A percentile compares a stretch with the other conserved stretches of the same genome.
Evolutionary conservation across 1,284 basidiomycete genomes (phyloP).

Genomic region (Athelia psychrophila): DNA sequence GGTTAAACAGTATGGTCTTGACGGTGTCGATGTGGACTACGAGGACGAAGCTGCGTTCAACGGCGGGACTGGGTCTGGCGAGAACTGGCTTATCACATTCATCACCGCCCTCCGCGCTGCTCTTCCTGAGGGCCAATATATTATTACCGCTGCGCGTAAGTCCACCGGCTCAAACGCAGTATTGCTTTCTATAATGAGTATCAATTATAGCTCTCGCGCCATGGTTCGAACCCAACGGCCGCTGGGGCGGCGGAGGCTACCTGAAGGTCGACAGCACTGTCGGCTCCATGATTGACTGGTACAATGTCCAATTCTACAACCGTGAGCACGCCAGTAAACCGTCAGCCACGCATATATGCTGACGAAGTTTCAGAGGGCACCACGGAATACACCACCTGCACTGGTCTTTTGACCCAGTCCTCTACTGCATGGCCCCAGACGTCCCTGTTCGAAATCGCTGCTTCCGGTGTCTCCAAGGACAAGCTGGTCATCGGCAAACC

Average conservation of each 20-base stretch:
- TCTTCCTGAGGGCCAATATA: too few species aligned
- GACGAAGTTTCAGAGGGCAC: constrained; percentile 33
- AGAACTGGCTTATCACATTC: too few species aligned
- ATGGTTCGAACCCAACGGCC: too few species aligned
- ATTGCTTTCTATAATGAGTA: too few species aligned
- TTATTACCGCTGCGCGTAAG: too few species aligned
- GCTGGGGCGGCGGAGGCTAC: constrained; percentile 12
- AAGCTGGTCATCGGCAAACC: constrained; percentile 56
- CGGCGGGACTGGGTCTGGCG: constrained; percentile 3
- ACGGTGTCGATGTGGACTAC: constrained; percentile 35
- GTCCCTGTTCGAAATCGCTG: constrained; percentile 45
- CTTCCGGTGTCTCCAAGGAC: constrained; percentile 34
- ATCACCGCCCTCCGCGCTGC: too few species aligned
- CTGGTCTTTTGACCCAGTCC: constrained; percentile 38
- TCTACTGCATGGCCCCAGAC: constrained; percentile 38
- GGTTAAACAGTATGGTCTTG: constrained; percentile 46
- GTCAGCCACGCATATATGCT: background rate
- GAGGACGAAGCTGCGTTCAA: constrained; percentile 49
- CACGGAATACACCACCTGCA: constrained; percentile 43
- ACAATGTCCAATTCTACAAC: constrained; percentile 17
- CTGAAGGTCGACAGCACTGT: constrained; percentile 15
- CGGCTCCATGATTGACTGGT: constrained; percentile 9
- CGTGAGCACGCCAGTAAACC: constrained; percentile 9
- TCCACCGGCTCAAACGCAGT: too few species aligned
- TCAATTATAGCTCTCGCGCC: too few species aligned